Evolutionary conservation across 2,329 filamentous ascomycete species (phyloP), one percentile per base, ranked within the genome.

Genomic region (Epichloe scottii): DNA sequence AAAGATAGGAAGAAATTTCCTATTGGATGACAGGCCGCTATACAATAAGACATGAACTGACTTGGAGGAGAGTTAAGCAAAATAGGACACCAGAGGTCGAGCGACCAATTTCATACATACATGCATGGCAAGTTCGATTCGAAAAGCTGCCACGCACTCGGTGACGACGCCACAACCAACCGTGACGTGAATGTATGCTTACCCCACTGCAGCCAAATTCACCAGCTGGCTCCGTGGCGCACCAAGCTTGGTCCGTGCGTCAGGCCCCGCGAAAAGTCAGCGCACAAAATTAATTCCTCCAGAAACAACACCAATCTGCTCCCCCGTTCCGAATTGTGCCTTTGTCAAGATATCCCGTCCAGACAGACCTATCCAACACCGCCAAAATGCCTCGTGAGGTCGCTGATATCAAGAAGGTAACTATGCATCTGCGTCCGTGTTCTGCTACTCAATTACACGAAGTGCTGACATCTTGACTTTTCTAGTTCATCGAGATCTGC

Each of bases 401-500:
- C 74, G 87, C 84, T 71, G 93, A 97, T 73, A 97, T 97, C 83
- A 97, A 98, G 79, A 78, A 82, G 76, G 81, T 84, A 68, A 17
- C 23, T 33, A 33, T 33, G 17, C 14, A 3, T n/a, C 4, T 17
- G 19, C 11, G 14, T n/a, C 11, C 14, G 1, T 14, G 21, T 14
- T 12, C 15, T 30, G 7, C 4, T 5, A 15, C 12, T 40, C 35
- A 33, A 26, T 23, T 4, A 15, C 12, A 1, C 3, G 26, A 33
- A 21, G 12, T 48, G 45, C 50, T 54, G n/a, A 52, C 30, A 14
- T 42, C 35, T 33, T 19, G 14, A 19, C 15, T 12, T 14, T 21
- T 23, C 72, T 73, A 95, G 82, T 98, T 98, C 88, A 95, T 98
- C 75, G 93, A 97, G 86, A 95, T 98, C 83, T 95, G 88, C 85